phyloP scores from a whole-genome alignment of 306 rosid genomes.

The Vigna trinervia region DNA sequence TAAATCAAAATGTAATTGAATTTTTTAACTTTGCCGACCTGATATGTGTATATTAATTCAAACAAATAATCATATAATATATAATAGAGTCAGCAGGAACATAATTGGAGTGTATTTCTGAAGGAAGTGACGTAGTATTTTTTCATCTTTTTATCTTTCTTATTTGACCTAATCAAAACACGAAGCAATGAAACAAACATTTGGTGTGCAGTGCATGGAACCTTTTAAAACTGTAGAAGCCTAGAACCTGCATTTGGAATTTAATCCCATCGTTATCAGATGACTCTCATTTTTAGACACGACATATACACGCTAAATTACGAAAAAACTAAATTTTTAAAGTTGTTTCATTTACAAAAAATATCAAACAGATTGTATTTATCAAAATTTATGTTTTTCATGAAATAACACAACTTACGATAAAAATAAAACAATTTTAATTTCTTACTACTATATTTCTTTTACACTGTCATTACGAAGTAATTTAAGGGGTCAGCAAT shows the following conservation, averaged over 20 bases:
- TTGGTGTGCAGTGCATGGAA: neutral
- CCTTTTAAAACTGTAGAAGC: neutral
- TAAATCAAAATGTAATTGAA: neutral
- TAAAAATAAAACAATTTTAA: too few relatives aligned
- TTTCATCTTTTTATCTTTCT: neutral
- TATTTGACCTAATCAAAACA: neutral
- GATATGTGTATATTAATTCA: neutral
- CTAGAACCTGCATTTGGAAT: neutral
- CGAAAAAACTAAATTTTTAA: neutral
- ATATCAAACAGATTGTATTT: neutral
- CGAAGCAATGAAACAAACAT: neutral
- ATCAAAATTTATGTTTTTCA: too few relatives aligned
- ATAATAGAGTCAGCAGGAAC: too few relatives aligned
- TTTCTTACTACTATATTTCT: too few relatives aligned
- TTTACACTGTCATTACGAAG: neutral
- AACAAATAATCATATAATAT: too few relatives aligned
- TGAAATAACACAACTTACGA: too few relatives aligned
- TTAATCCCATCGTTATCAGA: neutral
- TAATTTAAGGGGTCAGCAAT: neutral
- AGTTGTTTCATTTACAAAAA: neutral
- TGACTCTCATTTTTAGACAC: neutral
- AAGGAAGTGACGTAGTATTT: neutral
- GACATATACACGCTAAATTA: neutral
- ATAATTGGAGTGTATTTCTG: neutral
- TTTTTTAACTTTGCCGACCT: neutral